phyloP scores from a whole-genome alignment of 306 rosid genomes.

The Lathyrus sativus region DNA sequence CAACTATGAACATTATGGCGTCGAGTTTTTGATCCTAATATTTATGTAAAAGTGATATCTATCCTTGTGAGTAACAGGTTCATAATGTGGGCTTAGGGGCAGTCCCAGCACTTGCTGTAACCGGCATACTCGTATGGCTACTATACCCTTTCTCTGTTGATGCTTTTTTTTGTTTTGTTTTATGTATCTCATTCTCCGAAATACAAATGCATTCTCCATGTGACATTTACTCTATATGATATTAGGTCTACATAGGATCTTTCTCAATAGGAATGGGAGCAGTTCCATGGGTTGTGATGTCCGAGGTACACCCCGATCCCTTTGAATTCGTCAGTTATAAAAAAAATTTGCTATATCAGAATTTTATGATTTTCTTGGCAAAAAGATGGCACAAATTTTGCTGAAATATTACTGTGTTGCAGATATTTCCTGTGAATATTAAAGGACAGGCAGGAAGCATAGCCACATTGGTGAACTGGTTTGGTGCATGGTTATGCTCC shows the following conservation, averaged over 20 bases:
- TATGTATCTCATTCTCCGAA: not conserved
- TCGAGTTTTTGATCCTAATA: slow-evolving; percentile 14
- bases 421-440: slow-evolving; percentile 89
- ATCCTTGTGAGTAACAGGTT: slow-evolving; percentile 51
- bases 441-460: slow-evolving; percentile 85
- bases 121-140: slow-evolving; percentile 67
- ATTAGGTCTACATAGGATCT: slow-evolving; percentile 70
- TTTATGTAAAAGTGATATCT: slow-evolving; percentile 23
- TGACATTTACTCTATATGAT: slow-evolving; percentile 26
- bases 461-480: slow-evolving; percentile 89
- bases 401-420: slow-evolving; percentile 33
- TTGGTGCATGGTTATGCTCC: slow-evolving; percentile 89
- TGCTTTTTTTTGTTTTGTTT: not conserved
- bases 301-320: slow-evolving; percentile 58
- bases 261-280: slow-evolving; percentile 94
- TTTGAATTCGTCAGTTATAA: slow-evolving; percentile 16
- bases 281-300: slow-evolving; percentile 97
- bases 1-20: slow-evolving; percentile 12
- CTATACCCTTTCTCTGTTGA: slow-evolving; percentile 13
- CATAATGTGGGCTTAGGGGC: slow-evolving; percentile 51
- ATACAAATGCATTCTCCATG: slow-evolving; percentile 17
- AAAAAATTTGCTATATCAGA: slow-evolving; percentile 21
- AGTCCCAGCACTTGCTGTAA: slow-evolving; percentile 66
- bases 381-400: not conserved
- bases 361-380: not conserved